Conservation (phyloP, 2,329 filamentous ascomycete genomes). For the Colletotrichum sojae region DNA sequence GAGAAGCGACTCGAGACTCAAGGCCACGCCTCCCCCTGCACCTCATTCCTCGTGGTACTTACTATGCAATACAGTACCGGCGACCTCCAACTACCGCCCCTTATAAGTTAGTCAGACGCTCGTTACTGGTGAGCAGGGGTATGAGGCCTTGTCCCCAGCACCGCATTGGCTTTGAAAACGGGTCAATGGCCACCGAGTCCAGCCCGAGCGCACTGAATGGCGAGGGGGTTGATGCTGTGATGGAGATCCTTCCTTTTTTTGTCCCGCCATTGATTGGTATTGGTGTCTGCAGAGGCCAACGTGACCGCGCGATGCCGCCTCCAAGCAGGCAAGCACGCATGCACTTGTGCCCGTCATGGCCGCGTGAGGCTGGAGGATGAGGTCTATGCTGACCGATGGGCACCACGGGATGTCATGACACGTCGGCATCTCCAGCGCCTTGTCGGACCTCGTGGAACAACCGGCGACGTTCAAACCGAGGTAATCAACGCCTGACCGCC, state of each 20-base stretch:
- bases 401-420: slow-evolving; percentile 14
- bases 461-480: not conserved
- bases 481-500: slow-evolving; percentile 12
- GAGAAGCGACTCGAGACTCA: not conserved
- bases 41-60: not conserved
- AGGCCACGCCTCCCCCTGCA: not conserved
- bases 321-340: not conserved
- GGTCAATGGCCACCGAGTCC: slow-evolving; percentile 33
- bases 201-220: slow-evolving; percentile 18
- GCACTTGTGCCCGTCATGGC: not conserved
- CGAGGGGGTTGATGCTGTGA: slow-evolving; percentile 13
- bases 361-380: slow-evolving; percentile 23
- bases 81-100: not conserved
- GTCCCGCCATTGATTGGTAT: not conserved
- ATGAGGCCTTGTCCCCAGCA: slow-evolving; percentile 52
- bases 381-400: slow-evolving; percentile 12
- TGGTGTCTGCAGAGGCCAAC: slow-evolving; percentile 17
- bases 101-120: slow-evolving; percentile 31
- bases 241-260: slow-evolving; percentile 8
- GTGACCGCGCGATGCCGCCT: slow-evolving; percentile 19
- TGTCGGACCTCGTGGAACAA: slow-evolving; percentile 4
- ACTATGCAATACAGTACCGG: too few relatives aligned
- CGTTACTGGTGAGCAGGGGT: slow-evolving; percentile 12
- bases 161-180: slow-evolving; percentile 53
- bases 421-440: not conserved